phyloP scores from a whole-genome alignment of 139 green algal genomes.

The Eudorina sp. region DNA sequence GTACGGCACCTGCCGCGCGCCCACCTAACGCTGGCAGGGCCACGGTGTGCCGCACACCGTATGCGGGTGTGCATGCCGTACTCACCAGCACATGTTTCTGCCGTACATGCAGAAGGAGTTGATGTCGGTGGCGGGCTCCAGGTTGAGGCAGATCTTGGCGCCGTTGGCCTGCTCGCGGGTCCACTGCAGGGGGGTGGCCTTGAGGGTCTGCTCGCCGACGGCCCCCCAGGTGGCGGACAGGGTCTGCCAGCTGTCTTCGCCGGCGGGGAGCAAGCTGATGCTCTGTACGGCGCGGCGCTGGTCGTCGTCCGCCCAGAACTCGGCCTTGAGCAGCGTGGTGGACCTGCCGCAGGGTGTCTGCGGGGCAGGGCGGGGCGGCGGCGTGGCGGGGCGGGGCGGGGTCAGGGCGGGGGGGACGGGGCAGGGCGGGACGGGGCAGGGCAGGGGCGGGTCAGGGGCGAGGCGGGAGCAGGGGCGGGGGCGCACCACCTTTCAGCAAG shows the following conservation, averaged over 20 bases:
- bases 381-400: not conserved
- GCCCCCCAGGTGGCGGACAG: not conserved
- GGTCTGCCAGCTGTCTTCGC: not conserved
- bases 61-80: not conserved
- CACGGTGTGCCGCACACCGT: too few species aligned
- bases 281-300: not conserved
- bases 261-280: not conserved
- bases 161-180: not conserved
- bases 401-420: too few species aligned
- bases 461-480: too few species aligned
- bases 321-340: not conserved
- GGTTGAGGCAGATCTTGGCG: not conserved
- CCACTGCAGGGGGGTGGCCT: not conserved
- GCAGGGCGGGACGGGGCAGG: not conserved
- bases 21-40: too few species aligned
- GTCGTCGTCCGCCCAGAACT: constrained; percentile 1
- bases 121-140: not conserved
- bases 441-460: too few species aligned
- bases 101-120: not conserved
- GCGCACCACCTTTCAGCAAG: too few species aligned
- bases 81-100: not conserved
- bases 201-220: not conserved
- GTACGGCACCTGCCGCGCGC: too few species aligned
- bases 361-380: not conserved
- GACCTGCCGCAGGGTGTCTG: not conserved